These are phyloP conservation scores for Gossypium davidsonii DNA, from an alignment of 441 rosid genomes.

Conservation along the genomic window DNA sequence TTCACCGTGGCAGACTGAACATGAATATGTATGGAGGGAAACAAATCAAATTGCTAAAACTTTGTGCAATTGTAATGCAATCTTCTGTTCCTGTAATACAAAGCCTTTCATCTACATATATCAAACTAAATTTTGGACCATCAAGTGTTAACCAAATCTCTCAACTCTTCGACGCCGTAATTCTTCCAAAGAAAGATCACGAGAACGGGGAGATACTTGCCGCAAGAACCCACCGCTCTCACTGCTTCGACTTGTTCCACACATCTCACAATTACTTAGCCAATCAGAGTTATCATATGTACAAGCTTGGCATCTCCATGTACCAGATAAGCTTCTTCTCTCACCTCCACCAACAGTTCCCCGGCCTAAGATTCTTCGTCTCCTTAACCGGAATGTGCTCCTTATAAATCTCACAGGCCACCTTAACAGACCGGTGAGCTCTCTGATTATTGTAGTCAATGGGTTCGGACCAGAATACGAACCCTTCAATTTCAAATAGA, in stretches of 20 bases:
- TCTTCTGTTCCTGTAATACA: neutral
- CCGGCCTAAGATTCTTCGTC: conserved; percentile 50
- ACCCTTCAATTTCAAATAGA: conserved; percentile 56
- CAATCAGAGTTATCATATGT: conserved; percentile 65
- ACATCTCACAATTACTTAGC: conserved; percentile 67
- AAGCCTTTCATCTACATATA: neutral
- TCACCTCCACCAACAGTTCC: conserved; percentile 56
- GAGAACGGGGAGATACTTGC: conserved; percentile 22
- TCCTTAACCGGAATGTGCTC: conserved; percentile 28
- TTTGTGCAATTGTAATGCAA: neutral
- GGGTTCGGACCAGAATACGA: conserved; percentile 50
- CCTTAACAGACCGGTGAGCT: conserved; percentile 32
- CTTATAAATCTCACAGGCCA: conserved; percentile 53
- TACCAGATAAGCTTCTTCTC: conserved; percentile 32
- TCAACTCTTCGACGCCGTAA: conserved; percentile 71
- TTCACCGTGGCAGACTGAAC: neutral
- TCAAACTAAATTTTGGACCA: neutral
- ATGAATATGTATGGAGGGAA: neutral
- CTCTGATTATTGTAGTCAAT: conserved; percentile 35
- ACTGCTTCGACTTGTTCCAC: conserved; percentile 50
- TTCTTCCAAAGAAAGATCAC: conserved; percentile 50
- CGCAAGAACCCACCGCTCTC: conserved; percentile 19
- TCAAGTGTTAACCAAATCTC: conserved; percentile 45
- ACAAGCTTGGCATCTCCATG: conserved; percentile 84
- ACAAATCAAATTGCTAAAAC: neutral